A percentile compares a stretch with the other conserved stretches of the same genome.
phyloP scores from a whole-genome alignment of 139 green algal genomes.

The Chlorella sorokiniana region DNA sequence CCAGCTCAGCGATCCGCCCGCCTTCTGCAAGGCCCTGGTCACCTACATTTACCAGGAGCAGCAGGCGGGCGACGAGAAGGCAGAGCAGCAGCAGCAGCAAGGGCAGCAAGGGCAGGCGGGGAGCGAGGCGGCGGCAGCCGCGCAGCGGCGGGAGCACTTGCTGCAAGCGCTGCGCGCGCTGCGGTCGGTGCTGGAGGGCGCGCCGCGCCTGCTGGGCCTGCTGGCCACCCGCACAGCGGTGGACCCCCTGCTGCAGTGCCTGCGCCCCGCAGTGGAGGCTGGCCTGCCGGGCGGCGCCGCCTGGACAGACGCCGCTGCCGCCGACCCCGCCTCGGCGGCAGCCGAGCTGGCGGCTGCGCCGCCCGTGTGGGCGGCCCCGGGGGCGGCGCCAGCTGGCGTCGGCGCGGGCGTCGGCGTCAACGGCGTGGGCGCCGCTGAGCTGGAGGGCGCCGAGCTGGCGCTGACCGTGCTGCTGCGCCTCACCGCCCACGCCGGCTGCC shows the following conservation, averaged over 20 bases:
- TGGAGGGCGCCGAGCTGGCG: slow-evolving; percentile 45
- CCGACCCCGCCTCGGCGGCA: not conserved
- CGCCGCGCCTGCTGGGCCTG: slow-evolving; percentile 75
- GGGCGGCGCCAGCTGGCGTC: not conserved
- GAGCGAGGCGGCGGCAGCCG: not conserved
- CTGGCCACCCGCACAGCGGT: slow-evolving; percentile 70
- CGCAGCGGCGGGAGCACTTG: slow-evolving; percentile 41
- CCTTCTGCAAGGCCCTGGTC: slow-evolving; percentile 80
- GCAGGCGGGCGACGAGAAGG: not conserved
- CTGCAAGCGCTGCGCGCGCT: slow-evolving; percentile 53
- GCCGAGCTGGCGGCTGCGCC: slow-evolving; percentile 12
- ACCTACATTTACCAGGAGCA: slow-evolving; percentile 44
- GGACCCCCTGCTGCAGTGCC: slow-evolving; percentile 71
- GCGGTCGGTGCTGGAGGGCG: slow-evolving; percentile 59
- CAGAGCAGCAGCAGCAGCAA: not conserved
- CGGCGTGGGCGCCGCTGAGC: not conserved
- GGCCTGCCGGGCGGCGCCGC: not conserved
- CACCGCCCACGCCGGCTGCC: slow-evolving; percentile 68
- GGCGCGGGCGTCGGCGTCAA: not conserved
- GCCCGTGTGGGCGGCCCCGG: not conserved
- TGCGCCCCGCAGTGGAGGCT: slow-evolving; percentile 35
- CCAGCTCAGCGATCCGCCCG: slow-evolving; percentile 57
- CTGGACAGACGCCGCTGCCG: not conserved
- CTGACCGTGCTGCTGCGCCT: slow-evolving; percentile 65
- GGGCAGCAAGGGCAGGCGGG: not conserved